Conservation (phyloP, 2,329 filamentous ascomycete species). For the Fusarium beomiforme region DNA sequence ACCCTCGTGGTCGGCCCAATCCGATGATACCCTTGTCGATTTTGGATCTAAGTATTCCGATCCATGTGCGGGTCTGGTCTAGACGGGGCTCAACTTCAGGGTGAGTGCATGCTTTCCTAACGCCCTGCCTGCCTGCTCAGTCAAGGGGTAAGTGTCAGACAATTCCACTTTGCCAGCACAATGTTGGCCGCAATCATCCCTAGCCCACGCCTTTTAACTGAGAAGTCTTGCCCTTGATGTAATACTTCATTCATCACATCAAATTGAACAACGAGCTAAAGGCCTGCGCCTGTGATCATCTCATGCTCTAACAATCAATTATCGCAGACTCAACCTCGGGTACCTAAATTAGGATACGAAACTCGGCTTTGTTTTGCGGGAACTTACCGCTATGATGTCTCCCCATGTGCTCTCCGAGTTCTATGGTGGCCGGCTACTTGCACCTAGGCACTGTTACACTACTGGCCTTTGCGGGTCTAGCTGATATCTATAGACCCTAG, state of each 20-base stretch:
- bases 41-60: conserved; percentile 42
- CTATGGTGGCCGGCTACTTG: conserved; percentile 18
- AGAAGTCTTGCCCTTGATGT: not conserved
- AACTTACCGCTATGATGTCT: conserved; percentile 25
- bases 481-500: not conserved
- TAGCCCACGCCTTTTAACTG: not conserved
- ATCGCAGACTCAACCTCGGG: not conserved
- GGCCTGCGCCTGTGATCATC: not conserved
- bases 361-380: conserved; percentile 13
- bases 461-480: conserved; percentile 2
- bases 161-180: conserved; percentile 22
- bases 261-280: not conserved
- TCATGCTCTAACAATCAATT: not conserved
- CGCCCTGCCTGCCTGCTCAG: not conserved
- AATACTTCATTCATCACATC: not conserved
- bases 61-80: conserved; percentile 39
- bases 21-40: conserved; percentile 39
- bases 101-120: not conserved
- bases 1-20: conserved; percentile 41
- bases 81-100: conserved; percentile 4
- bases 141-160: conserved; percentile 7
- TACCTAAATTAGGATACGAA: conserved; percentile 38
- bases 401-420: conserved; percentile 6
- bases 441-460: conserved; percentile 26
- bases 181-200: conserved; percentile 20